phyloP scores from a whole-genome alignment of 768 basidiomycete genomes.

The Naematelia aurantialba region DNA sequence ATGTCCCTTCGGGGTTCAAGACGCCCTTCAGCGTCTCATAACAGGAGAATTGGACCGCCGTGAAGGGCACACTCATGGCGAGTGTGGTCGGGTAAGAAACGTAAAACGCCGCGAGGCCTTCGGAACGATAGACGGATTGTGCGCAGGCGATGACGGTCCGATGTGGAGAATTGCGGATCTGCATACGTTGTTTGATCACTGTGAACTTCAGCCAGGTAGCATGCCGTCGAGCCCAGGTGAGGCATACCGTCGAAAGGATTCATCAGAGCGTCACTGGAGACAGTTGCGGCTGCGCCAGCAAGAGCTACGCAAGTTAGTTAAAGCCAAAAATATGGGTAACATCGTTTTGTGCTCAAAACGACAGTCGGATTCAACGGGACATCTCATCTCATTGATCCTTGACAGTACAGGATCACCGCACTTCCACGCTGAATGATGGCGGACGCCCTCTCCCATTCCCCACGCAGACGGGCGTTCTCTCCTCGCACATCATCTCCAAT shows the following conservation, averaged over 20 bases:
- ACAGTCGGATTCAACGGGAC: too few species aligned
- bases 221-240: background rate
- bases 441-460: too few species aligned
- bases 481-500: too few species aligned
- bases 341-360: too few species aligned
- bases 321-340: background rate
- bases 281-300: slow-evolving; percentile 90
- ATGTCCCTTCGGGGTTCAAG: slow-evolving; percentile 77
- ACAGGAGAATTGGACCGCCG: slow-evolving; percentile 93
- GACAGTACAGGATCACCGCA: too few species aligned
- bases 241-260: slow-evolving; percentile 95
- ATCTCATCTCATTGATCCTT: too few species aligned
- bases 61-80: slow-evolving; percentile 94
- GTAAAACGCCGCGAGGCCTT: slow-evolving; percentile 90
- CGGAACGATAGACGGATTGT: slow-evolving; percentile 72
- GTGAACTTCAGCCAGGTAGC: slow-evolving; percentile 10
- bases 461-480: too few species aligned
- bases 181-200: slow-evolving; percentile 99
- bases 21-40: slow-evolving; percentile 88
- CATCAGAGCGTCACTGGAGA: slow-evolving; percentile 95
- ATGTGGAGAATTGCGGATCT: slow-evolving; percentile 88
- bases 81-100: slow-evolving; percentile 98
- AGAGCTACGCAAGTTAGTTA: slow-evolving; percentile 57
- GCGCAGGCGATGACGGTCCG: slow-evolving; percentile 83
- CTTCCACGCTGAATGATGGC: too few species aligned